These are phyloP conservation scores for Gastrolobium bilobum DNA, from an alignment of 306 rosid species.

Conservation along the genomic window DNA sequence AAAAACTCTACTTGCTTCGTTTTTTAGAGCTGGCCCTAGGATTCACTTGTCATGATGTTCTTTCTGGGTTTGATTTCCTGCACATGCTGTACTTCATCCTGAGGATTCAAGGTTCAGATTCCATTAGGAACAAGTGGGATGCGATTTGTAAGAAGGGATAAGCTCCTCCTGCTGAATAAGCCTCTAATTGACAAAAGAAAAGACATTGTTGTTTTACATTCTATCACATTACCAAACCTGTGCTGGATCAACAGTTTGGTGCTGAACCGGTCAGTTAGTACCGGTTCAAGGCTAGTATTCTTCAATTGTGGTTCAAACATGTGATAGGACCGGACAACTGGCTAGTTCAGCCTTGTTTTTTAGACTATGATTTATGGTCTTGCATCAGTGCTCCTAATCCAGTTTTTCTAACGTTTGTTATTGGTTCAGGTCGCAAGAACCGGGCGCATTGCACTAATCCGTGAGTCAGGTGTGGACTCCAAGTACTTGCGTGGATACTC, in stretches of 20 bases:
- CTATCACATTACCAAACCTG: constrained; percentile 18
- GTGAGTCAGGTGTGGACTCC: constrained; percentile 88
- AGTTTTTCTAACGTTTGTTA: constrained; percentile 1
- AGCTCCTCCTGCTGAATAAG: not conserved
- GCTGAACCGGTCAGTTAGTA: not conserved
- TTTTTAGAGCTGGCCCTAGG: too few relatives aligned
- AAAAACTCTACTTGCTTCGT: too few relatives aligned
- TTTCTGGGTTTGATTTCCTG: not conserved
- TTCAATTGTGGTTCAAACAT: not conserved
- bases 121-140: not conserved
- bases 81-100: constrained; percentile 12
- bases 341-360: not conserved
- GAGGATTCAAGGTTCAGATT: not conserved
- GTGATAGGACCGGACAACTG: not conserved
- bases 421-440: constrained; percentile 84
- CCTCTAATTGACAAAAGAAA: constrained; percentile 8
- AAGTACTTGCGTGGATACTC: constrained; percentile 84
- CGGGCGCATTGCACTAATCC: constrained; percentile 78
- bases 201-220: not conserved
- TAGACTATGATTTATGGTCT: not conserved
- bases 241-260: not conserved
- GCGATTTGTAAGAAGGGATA: constrained; percentile 3
- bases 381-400: not conserved
- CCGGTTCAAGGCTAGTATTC: too few relatives aligned
- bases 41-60: not conserved